Evolutionary conservation across 768 basidiomycete genomes (phyloP), one percentile per base, ranked within the genome.

Genomic region (Collybia nuda): DNA sequence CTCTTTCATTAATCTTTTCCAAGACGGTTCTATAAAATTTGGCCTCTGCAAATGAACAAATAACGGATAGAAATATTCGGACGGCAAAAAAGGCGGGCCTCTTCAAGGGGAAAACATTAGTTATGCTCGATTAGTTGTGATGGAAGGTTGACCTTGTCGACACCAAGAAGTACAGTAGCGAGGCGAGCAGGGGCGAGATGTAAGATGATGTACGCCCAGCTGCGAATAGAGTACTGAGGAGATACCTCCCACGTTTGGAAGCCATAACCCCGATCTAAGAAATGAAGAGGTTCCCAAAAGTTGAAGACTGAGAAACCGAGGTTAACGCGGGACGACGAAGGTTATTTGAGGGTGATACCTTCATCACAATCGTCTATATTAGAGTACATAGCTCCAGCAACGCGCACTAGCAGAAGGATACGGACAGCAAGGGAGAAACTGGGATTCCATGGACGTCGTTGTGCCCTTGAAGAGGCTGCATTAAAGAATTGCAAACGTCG

Each of bases 161-260:
- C 78, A 19, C 82, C 74, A 17, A 85, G 53, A 37, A 81, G 64
- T 46, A 69, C 67, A 3, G 68, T 69, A 12, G 85, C 75, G 9
- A 91, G 49, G 53, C 77, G 82, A 32, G 84, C 78, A 5, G 86
- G 85, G 0, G 85, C 65, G n/a, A 85, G 61, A 63, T 98, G 93
- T 14, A 97, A 63, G 35, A 93, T 63, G 50, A 97, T 82, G 68
- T 98, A 98, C 9, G 93, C 83, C 93, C 94, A 98, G 56, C 93
- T 95, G 56, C 97, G 78, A 56, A 99, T 85, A n/a, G 94, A 85
- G 63, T 86, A 97, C 46, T 78, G 72, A 9, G 97, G 94, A 7
- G 94, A 90, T 5, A 91, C 82, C 64, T 99, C 97, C 97, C 97
- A 99, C 0, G 97, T 98, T 69, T 98, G 96, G 67, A 99, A 98